Evolutionary conservation across 2,329 filamentous ascomycete genomes (phyloP).

Genomic region (Pseudogymnoascus sp.): DNA sequence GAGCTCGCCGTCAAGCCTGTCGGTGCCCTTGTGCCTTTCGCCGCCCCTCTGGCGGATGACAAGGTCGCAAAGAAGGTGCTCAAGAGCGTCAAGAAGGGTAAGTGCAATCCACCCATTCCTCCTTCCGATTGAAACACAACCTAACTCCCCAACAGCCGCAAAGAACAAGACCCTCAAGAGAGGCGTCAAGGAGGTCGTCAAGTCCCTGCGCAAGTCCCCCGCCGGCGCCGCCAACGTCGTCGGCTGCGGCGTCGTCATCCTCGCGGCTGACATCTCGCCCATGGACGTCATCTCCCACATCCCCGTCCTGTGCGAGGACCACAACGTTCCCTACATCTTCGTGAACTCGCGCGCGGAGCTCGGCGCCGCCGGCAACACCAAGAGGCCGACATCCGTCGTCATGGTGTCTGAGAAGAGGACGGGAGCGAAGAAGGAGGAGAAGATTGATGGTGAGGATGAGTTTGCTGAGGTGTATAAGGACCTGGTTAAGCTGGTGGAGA

Average conservation of each 20-base stretch:
- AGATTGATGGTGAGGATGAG: slow-evolving; percentile 46
- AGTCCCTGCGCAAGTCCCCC: slow-evolving; percentile 89
- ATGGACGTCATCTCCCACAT: slow-evolving; percentile 99
- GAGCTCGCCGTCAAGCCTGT: slow-evolving; percentile 39
- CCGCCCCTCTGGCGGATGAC: slow-evolving; percentile 70
- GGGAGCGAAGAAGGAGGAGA: slow-evolving; percentile 32
- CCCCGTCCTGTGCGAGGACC: slow-evolving; percentile 95
- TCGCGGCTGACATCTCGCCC: slow-evolving; percentile 94
- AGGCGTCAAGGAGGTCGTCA: slow-evolving; percentile 98
- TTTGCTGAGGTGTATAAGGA: slow-evolving; percentile 59
- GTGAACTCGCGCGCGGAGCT: slow-evolving; percentile 88
- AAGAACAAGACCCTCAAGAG: slow-evolving; percentile 94
- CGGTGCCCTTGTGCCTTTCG: slow-evolving; percentile 72
- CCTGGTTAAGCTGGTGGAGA: slow-evolving; percentile 58
- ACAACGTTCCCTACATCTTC: slow-evolving; percentile 95
- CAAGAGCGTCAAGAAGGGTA: slow-evolving; percentile 56
- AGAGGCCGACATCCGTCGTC: slow-evolving; percentile 92
- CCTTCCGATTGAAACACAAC: slow-evolving; percentile 11
- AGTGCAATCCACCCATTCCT: slow-evolving; percentile 9
- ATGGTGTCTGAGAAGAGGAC: slow-evolving; percentile 64
- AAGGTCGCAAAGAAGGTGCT: slow-evolving; percentile 64
- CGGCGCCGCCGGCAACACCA: slow-evolving; percentile 86
- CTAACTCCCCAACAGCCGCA: slow-evolving; percentile 57
- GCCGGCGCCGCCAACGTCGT: slow-evolving; percentile 57
- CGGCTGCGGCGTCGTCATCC: slow-evolving; percentile 70